Conservation (phyloP, 2,329 filamentous ascomycete species). For the Penicillium vulpinum region DNA sequence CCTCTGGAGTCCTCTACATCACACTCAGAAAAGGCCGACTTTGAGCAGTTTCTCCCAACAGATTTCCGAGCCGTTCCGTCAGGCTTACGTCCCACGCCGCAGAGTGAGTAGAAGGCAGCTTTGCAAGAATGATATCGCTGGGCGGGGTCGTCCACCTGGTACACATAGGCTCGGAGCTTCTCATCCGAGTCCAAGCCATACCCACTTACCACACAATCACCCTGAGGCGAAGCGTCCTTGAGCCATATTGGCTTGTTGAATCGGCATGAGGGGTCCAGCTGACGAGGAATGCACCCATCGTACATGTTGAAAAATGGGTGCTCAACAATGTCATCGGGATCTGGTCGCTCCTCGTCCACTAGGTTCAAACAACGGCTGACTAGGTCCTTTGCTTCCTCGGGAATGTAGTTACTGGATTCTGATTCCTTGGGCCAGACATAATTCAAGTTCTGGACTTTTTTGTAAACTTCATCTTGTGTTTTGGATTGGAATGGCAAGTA, state of each 20-base stretch:
- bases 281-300: conserved; percentile 48
- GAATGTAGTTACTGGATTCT: conserved; percentile 48
- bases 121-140: conserved; percentile 43
- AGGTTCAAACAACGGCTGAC: conserved; percentile 51
- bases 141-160: conserved; percentile 37
- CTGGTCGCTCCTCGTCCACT: conserved; percentile 50
- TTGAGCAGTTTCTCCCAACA: conserved; percentile 47
- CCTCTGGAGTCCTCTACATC: conserved; percentile 47
- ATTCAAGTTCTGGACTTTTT: conserved; percentile 49
- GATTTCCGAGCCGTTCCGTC: conserved; percentile 45
- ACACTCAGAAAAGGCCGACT: conserved; percentile 50
- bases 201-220: conserved; percentile 46
- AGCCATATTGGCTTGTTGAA: conserved; percentile 46
- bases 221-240: conserved; percentile 45
- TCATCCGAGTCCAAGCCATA: conserved; percentile 47
- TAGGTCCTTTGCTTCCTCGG: conserved; percentile 51
- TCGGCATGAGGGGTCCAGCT: conserved; percentile 43
- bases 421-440: conserved; percentile 52
- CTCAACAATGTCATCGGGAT: conserved; percentile 52
- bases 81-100: conserved; percentile 46
- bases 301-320: conserved; percentile 54
- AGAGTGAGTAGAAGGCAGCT: conserved; percentile 46
- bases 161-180: conserved; percentile 37
- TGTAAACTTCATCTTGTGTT: conserved; percentile 54
- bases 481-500: conserved; percentile 92